Conservation (phyloP, 2,329 filamentous ascomycete species). For the Blastomyces parvus region DNA sequence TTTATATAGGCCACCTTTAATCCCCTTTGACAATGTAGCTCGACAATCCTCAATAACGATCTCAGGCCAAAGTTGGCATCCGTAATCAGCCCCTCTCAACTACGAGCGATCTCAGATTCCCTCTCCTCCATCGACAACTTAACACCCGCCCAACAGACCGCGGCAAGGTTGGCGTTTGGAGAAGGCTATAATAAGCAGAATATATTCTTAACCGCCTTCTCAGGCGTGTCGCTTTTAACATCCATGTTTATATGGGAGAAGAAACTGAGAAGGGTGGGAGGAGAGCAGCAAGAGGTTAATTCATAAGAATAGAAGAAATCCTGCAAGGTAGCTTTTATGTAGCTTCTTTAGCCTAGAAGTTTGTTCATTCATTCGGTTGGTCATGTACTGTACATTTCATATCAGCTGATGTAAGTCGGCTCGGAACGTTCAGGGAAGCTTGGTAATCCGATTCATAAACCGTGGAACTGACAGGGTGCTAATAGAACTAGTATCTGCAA, state of each 20-base stretch:
- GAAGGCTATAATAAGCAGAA: slow-evolving; percentile 4
- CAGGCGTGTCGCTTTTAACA: background rate
- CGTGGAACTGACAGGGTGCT: background rate
- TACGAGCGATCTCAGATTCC: background rate
- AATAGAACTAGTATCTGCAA: background rate
- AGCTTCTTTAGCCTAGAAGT: background rate
- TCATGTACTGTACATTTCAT: background rate
- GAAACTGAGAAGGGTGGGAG: background rate
- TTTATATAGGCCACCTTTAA: background rate
- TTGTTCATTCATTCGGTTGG: background rate
- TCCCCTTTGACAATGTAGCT: background rate
- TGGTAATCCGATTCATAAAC: background rate
- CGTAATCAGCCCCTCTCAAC: background rate
- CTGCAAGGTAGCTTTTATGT: background rate
- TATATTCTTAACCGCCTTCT: background rate
- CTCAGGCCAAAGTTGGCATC: background rate
- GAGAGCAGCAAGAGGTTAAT: background rate
- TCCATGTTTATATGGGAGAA: background rate
- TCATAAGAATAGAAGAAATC: background rate
- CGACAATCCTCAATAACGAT: slow-evolving; percentile 1
- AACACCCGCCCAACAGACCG: background rate
- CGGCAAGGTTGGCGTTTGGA: background rate
- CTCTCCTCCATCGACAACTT: background rate
- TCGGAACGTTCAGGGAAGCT: background rate
- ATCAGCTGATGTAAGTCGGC: background rate